phyloP scores from a whole-genome alignment of 2,329 filamentous ascomycete species.

The Byssothecium circinans region DNA sequence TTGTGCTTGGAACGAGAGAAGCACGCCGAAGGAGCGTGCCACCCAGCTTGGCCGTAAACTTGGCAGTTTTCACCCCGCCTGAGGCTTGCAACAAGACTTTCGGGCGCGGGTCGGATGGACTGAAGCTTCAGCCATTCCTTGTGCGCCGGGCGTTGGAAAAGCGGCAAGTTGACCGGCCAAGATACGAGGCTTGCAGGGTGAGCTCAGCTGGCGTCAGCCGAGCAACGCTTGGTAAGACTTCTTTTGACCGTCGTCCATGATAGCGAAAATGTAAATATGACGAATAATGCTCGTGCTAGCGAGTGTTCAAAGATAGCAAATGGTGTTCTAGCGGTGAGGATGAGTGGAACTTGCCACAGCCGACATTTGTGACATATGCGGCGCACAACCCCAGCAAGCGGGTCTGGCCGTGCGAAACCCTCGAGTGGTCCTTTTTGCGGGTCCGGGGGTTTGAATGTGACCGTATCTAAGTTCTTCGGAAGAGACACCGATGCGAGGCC shows the following conservation, averaged over 20 bases:
- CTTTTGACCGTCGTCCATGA: constrained; percentile 26
- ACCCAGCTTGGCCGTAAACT: constrained; percentile 23
- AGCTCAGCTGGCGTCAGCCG: constrained; percentile 29
- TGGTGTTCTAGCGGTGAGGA: background rate
- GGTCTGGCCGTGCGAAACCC: no score
- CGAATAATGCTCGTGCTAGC: background rate
- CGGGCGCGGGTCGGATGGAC: constrained; percentile 12
- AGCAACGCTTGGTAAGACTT: constrained; percentile 33
- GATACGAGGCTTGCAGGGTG: constrained; percentile 29
- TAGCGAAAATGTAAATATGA: background rate
- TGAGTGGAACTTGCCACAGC: background rate
- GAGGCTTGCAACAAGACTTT: background rate
- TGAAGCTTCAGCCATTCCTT: constrained; percentile 24
- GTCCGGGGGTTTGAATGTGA: no score
- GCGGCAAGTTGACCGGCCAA: constrained; percentile 32
- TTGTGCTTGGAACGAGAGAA: constrained; percentile 17
- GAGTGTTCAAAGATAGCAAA: background rate
- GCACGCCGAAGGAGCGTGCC: constrained; percentile 20
- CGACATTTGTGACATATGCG: background rate
- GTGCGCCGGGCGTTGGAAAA: constrained; percentile 19
- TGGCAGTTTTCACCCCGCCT: constrained; percentile 27
- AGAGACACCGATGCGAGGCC: background rate
- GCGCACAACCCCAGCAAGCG: no score
- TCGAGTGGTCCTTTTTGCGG: no score
- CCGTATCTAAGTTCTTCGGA: background rate